Base-by-base conservation (phyloP, 306 rosid genomes). In the Benincasa hispida region DNA sequence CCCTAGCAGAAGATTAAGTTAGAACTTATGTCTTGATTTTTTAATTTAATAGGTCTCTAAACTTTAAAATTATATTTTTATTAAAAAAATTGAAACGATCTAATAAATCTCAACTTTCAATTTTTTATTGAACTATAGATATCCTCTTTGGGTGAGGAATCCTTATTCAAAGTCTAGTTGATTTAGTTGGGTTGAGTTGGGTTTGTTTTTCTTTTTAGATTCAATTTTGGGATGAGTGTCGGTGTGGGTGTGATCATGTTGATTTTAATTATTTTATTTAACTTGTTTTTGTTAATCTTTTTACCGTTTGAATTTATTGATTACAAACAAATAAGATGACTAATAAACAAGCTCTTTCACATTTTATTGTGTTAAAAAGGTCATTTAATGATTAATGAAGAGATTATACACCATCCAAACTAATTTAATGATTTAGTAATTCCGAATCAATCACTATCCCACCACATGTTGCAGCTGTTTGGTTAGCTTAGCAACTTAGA, bases 401-500 rank as follows among this genome's bases (percentile, higher is more conserved):
- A 48, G 22, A 45, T 47, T 11, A 48, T 85, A 56, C 86, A 88
- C 81, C 78, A 80, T 76, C 83, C n/a, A n/a, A n/a, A n/a, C n/a
- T n/a, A n/a, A n/a, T n/a, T n/a, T n/a, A n/a, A n/a, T n/a, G n/a
- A n/a, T n/a, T n/a, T n/a, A n/a, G 87, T 86, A 87, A 87, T 77
- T 93, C 97, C 97, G 86, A 84, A 89, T 81, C 88, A 74, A 85
- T 91, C 88, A 82, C 85, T 82, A 83, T 88, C 92, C 32, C 32
- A 14, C 88, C 92, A 91, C 97, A 89, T 91, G 97, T n/a, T n/a
- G 85, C 59, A 21, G 81, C 85, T 81, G 88, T 80, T 84, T 87
- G 97, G 90, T 89, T 89, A 95, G 92, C 88, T 89, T 89, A 95
- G 92, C 88, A 82, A 76, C 79, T 72, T 77, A 81, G 77, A 6